Conservation (phyloP, 441 rosid species). For the Sinapis alba region DNA sequence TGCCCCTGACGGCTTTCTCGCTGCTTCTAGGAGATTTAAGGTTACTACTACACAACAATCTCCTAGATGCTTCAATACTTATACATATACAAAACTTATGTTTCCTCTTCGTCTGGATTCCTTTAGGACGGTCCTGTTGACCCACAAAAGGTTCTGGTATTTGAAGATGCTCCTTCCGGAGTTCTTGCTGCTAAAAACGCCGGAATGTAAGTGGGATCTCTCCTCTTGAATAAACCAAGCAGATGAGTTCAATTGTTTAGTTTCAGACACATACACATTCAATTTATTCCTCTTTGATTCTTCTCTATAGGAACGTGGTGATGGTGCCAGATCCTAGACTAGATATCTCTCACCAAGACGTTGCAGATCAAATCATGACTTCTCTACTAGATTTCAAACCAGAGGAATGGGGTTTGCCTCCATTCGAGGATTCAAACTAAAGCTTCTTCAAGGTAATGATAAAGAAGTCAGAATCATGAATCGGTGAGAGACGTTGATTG, state of each 20-base stretch:
- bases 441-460: conserved; percentile 23
- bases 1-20: conserved; percentile 83
- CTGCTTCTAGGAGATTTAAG: conserved; percentile 92
- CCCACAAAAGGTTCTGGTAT: conserved; percentile 59
- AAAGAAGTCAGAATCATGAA: conserved; percentile 9
- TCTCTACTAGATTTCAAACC: conserved; percentile 76
- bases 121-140: conserved; percentile 69
- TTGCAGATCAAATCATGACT: conserved; percentile 74
- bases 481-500: conserved; percentile 6
- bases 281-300: neutral
- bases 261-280: neutral
- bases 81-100: neutral
- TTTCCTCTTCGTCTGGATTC: conserved; percentile 12
- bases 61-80: neutral
- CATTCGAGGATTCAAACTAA: conserved; percentile 51
- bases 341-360: conserved; percentile 61
- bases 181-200: conserved; percentile 94
- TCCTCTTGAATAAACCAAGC: neutral
- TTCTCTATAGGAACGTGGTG: conserved; percentile 57
- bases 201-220: conserved; percentile 67
- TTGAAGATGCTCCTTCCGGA: conserved; percentile 98
- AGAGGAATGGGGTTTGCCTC: conserved; percentile 75
- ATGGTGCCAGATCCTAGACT: conserved; percentile 97
- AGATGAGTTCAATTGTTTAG: neutral
- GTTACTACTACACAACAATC: conserved; percentile 37